Conservation (phyloP, 1,139 yeast species). For the Kazachstania sp. region DNA sequence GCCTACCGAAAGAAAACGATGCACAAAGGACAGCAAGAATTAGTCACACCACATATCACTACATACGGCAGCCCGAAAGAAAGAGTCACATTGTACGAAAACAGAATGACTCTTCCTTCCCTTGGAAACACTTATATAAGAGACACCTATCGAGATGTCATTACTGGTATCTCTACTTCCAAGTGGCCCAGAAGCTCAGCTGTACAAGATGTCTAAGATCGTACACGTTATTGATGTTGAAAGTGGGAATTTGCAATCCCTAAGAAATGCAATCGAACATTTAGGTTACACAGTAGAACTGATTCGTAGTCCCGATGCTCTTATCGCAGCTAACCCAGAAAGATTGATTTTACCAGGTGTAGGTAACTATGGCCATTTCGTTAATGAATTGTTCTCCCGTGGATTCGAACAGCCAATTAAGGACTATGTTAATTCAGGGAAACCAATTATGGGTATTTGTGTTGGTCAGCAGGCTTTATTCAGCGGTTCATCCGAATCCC, state of each 20-base stretch:
- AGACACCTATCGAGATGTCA: too few relatives aligned
- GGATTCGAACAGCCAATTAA: constrained; percentile 58
- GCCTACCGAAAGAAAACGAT: too few relatives aligned
- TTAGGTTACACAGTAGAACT: constrained; percentile 60
- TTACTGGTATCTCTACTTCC: too few relatives aligned
- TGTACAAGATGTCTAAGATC: constrained; percentile 8
- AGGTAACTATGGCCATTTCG: constrained; percentile 92
- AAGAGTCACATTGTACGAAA: too few relatives aligned
- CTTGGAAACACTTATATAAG: too few relatives aligned
- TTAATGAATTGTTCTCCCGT: constrained; percentile 53
- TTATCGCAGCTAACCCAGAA: constrained; percentile 40
- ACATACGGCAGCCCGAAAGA: too few relatives aligned
- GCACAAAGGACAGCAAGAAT: too few relatives aligned
- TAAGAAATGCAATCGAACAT: constrained; percentile 73
- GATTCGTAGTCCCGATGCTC: constrained; percentile 38
- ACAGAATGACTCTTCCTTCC: too few relatives aligned
- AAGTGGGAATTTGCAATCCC: constrained; percentile 86
- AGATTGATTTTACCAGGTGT: constrained; percentile 83
- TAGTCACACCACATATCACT: too few relatives aligned
- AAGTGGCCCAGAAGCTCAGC: too few relatives aligned
- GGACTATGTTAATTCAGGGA: constrained; percentile 60
- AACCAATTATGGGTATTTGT: constrained; percentile 90
- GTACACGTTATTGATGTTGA: constrained; percentile 89
- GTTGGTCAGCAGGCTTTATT: constrained; percentile 89
- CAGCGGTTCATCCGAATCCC: constrained; percentile 65